These are phyloP conservation scores for Pseudozyma sp. DNA, from an alignment of 1,284 basidiomycete species.

Conservation along the genomic window DNA sequence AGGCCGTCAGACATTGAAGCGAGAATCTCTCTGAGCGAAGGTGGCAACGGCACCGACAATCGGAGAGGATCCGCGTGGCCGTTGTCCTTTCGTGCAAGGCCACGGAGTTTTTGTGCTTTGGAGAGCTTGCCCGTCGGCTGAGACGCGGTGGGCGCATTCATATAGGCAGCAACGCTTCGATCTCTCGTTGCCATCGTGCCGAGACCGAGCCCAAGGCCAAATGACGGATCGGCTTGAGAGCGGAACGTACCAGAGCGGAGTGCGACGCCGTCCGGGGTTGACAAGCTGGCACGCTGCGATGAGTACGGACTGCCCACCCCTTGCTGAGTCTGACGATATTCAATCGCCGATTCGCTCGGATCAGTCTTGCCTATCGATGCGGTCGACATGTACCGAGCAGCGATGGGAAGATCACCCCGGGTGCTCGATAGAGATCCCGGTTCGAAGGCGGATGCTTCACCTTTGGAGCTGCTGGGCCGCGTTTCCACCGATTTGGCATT, in stretches of 20 bases:
- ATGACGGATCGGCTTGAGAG: slow-evolving; percentile 11
- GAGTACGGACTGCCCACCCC: slow-evolving; percentile 32
- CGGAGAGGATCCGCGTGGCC: slow-evolving; percentile 35
- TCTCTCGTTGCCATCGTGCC: slow-evolving; percentile 37
- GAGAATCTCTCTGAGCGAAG: slow-evolving; percentile 53
- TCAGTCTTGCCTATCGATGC: slow-evolving; percentile 6
- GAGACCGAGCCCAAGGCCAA: slow-evolving; percentile 49
- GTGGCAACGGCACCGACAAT: slow-evolving; percentile 52
- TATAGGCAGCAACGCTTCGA: slow-evolving; percentile 29
- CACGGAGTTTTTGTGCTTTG: slow-evolving; percentile 43
- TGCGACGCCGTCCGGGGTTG: neutral
- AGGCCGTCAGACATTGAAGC: slow-evolving; percentile 54
- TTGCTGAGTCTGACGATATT: slow-evolving; percentile 6
- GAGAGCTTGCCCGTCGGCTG: slow-evolving; percentile 27
- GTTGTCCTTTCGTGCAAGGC: slow-evolving; percentile 20
- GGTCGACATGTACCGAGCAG: slow-evolving; percentile 54
- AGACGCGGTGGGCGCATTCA: slow-evolving; percentile 3
- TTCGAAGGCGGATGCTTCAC: neutral
- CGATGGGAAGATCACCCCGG: slow-evolving; percentile 52
- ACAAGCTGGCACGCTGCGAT: neutral
- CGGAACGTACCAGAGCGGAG: neutral
- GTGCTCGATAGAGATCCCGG: neutral
- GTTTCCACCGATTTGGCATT: neutral
- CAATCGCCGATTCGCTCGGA: neutral
- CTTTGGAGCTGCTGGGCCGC: neutral